Evolutionary conservation across 2,329 filamentous ascomycete genomes (phyloP).

Genomic region (Arthrinium puccinioides): DNA sequence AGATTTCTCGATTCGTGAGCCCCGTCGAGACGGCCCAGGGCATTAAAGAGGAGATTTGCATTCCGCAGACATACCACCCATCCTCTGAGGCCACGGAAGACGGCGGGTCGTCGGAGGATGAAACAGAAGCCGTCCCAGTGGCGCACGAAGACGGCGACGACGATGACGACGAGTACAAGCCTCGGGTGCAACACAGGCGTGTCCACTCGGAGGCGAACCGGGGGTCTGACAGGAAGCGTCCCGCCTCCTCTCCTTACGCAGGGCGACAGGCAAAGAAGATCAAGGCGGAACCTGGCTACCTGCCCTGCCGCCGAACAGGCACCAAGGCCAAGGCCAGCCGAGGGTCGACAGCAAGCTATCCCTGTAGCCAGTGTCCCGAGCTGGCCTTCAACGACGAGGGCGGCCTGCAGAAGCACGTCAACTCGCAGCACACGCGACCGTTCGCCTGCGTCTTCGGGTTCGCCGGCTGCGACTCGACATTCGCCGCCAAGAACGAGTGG

Average conservation of each 20-base stretch:
- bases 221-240: no score
- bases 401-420: conserved; percentile 41
- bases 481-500: conserved; percentile 88
- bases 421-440: conserved; percentile 47
- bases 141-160: conserved; percentile 15
- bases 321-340: conserved; percentile 13
- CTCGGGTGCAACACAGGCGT: conserved; percentile 13
- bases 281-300: conserved; percentile 13
- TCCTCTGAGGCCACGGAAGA: conserved; percentile 13
- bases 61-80: conserved; percentile 8
- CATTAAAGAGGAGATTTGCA: conserved; percentile 18
- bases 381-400: conserved; percentile 36
- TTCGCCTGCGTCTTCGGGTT: conserved; percentile 74
- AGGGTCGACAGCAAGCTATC: conserved; percentile 16
- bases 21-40: conserved; percentile 15
- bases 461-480: conserved; percentile 67
- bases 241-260: no score
- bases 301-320: no score
- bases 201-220: conserved; percentile 8
- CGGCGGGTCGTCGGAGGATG: conserved; percentile 13
- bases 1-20: conserved; percentile 13
- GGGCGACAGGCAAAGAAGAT: conserved; percentile 13
- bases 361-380: conserved; percentile 29
- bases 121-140: conserved; percentile 7
- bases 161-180: conserved; percentile 16